phyloP scores from a whole-genome alignment of 1,139 yeast species.

The Zygoascus sp. region DNA sequence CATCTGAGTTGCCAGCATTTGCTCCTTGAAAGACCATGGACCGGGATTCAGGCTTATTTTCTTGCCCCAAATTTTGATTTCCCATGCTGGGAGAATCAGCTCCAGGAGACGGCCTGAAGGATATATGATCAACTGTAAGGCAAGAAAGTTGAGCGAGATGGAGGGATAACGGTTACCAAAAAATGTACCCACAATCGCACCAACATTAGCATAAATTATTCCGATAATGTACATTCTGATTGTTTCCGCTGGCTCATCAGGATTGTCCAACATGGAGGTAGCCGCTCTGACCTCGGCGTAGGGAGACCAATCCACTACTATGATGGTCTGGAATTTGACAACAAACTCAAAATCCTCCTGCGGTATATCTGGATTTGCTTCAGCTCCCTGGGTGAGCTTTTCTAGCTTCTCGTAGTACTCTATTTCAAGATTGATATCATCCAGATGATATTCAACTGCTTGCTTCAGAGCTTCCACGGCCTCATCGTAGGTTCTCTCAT shows the following conservation, averaged over 20 bases:
- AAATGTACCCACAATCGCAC: constrained; percentile 51
- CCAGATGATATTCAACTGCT: constrained; percentile 41
- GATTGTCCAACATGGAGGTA: constrained; percentile 44
- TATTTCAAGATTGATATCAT: constrained; percentile 45
- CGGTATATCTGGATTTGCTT: constrained; percentile 14
- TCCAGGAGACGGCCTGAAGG: constrained; percentile 21
- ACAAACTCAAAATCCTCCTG: constrained; percentile 35
- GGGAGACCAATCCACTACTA: constrained; percentile 46
- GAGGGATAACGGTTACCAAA: constrained; percentile 52
- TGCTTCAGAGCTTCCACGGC: constrained; percentile 41
- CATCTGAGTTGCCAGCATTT: constrained; percentile 54
- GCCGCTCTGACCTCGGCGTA: constrained; percentile 49
- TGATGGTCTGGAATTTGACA: constrained; percentile 37
- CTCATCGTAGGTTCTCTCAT: constrained; percentile 30
- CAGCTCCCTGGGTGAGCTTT: constrained; percentile 25
- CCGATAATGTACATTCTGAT: constrained; percentile 45
- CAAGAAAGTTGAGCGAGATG: constrained; percentile 44
- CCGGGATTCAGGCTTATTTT: constrained; percentile 50
- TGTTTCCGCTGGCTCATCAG: constrained; percentile 42
- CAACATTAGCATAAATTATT: constrained; percentile 29
- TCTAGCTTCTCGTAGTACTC: constrained; percentile 24
- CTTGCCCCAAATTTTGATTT: constrained; percentile 39
- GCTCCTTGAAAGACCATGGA: constrained; percentile 66
- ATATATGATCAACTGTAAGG: constrained; percentile 37
- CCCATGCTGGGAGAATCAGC: constrained; percentile 45